phyloP scores from a whole-genome alignment of 768 basidiomycete genomes.

The Calocybe gangraenosa region DNA sequence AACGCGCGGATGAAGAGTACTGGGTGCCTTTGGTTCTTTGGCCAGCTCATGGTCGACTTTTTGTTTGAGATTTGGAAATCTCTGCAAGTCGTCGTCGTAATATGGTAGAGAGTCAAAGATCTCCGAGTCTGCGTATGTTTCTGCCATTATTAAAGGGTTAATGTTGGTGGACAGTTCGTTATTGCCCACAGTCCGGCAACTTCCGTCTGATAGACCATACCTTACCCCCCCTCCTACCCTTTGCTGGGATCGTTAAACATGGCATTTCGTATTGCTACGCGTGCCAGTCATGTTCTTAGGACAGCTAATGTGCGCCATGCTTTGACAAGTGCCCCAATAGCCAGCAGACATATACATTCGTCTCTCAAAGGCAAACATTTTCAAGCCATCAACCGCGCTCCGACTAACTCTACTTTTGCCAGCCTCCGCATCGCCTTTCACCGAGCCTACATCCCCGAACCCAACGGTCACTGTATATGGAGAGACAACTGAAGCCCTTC shows the following conservation, averaged over 20 bases:
- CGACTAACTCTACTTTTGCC: slow-evolving; percentile 3
- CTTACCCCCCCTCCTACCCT: background rate
- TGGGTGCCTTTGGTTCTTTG: slow-evolving; percentile 59
- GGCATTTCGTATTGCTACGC: slow-evolving; percentile 42
- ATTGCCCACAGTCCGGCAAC: slow-evolving; percentile 15
- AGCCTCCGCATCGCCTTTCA: slow-evolving; percentile 78
- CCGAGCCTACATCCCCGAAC: slow-evolving; percentile 87
- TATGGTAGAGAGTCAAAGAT: slow-evolving; percentile 89
- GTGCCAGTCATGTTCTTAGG: slow-evolving; percentile 41
- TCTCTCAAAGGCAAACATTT: slow-evolving; percentile 42
- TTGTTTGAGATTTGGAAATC: slow-evolving; percentile 62
- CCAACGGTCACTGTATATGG: slow-evolving; percentile 70
- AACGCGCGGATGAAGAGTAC: slow-evolving; percentile 64
- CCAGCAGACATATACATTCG: slow-evolving; percentile 43
- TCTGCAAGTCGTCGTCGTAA: slow-evolving; percentile 89
- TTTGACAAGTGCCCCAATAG: slow-evolving; percentile 18
- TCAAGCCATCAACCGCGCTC: background rate
- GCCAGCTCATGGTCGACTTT: slow-evolving; percentile 77
- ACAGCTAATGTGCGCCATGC: slow-evolving; percentile 31
- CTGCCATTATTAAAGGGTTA: slow-evolving; percentile 21
- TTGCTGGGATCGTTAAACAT: slow-evolving; percentile 23
- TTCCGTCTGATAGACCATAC: slow-evolving; percentile 8
- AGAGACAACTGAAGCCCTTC: slow-evolving; percentile 72
- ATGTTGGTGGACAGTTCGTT: background rate
- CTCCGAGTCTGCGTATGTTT: slow-evolving; percentile 19